These are phyloP conservation scores for Stachybotrys echinatus DNA, from an alignment of 2,329 filamentous ascomycete genomes.

Conservation along the genomic window DNA sequence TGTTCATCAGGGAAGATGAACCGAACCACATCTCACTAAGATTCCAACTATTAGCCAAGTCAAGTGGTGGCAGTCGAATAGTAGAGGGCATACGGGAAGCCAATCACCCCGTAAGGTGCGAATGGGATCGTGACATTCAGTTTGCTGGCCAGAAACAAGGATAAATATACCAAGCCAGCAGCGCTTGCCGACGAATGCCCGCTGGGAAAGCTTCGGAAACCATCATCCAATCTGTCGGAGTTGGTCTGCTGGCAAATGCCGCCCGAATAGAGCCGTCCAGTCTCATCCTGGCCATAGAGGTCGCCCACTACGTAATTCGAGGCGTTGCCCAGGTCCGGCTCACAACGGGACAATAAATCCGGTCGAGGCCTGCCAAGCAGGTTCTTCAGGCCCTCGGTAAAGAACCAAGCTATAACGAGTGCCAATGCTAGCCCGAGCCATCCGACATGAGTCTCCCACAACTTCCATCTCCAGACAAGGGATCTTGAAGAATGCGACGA, in stretches of 20 bases:
- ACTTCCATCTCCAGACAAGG: slow-evolving; percentile 58
- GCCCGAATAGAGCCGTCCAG: slow-evolving; percentile 59
- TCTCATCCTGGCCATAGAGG: slow-evolving; percentile 34
- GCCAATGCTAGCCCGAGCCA: slow-evolving; percentile 69
- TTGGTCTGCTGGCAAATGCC: slow-evolving; percentile 64
- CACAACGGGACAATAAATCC: slow-evolving; percentile 67
- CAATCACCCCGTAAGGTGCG: neutral
- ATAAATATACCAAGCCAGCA: slow-evolving; percentile 68
- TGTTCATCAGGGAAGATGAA: neutral
- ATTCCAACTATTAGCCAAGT: too few species aligned
- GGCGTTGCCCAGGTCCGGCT: slow-evolving; percentile 58
- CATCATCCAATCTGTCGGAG: slow-evolving; percentile 53
- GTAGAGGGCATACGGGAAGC: neutral
- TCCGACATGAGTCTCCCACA: slow-evolving; percentile 76
- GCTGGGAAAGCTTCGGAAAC: slow-evolving; percentile 60
- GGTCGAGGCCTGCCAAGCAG: slow-evolving; percentile 57
- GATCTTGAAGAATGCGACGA: neutral
- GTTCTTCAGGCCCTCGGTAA: slow-evolving; percentile 72
- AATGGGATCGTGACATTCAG: neutral
- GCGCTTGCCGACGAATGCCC: slow-evolving; percentile 51
- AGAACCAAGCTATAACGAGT: slow-evolving; percentile 59
- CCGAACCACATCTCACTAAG: neutral
- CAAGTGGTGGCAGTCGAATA: too few species aligned
- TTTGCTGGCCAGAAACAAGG: slow-evolving; percentile 70
- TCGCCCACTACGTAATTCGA: slow-evolving; percentile 52